Percentiles rank a stretch among this genome's conserved stretches.
These are phyloP conservation scores for Pseudogymnoascus sp. DNA, from an alignment of 2,329 filamentous ascomycete species.

Conservation along the genomic window DNA sequence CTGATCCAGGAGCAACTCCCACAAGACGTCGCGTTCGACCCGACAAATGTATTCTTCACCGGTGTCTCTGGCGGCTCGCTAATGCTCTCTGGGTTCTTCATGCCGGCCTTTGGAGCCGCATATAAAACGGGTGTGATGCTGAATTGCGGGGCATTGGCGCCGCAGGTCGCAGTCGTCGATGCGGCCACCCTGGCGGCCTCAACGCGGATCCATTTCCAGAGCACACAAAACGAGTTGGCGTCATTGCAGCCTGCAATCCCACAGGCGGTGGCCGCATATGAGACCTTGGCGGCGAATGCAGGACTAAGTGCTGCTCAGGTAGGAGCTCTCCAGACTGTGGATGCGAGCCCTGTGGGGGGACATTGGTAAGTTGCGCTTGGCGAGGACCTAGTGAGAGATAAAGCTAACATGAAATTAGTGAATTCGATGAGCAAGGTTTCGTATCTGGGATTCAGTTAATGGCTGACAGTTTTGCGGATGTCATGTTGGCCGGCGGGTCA, in stretches of 20 bases:
- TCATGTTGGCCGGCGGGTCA: conserved; percentile 42
- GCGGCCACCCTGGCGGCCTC: conserved; percentile 33
- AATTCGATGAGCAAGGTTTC: conserved; percentile 46
- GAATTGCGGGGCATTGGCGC: conserved; percentile 45
- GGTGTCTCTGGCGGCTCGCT: conserved; percentile 48
- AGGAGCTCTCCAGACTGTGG: conserved; percentile 45
- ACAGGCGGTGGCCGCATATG: conserved; percentile 40
- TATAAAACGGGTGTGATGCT: conserved; percentile 40
- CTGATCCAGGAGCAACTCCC: conserved; percentile 42
- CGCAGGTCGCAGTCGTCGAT: conserved; percentile 42
- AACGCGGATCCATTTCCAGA: conserved; percentile 49
- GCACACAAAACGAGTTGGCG: conserved; percentile 41
- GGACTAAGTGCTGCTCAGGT: conserved; percentile 38
- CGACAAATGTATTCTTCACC: conserved; percentile 45
- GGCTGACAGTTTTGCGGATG: conserved; percentile 41
- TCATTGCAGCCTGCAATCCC: conserved; percentile 43
- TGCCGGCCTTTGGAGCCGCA: conserved; percentile 37
- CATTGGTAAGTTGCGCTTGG: conserved; percentile 31
- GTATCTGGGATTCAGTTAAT: conserved; percentile 49
- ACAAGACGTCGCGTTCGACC: conserved; percentile 44
- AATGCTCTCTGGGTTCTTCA: conserved; percentile 47
- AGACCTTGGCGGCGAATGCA: conserved; percentile 35
- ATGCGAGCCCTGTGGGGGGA: conserved; percentile 46
- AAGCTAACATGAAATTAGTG: conserved; percentile 25
- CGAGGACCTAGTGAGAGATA: background rate